Base-by-base conservation (phyloP, 331 rosid species). In the Rosa hybrid region DNA sequence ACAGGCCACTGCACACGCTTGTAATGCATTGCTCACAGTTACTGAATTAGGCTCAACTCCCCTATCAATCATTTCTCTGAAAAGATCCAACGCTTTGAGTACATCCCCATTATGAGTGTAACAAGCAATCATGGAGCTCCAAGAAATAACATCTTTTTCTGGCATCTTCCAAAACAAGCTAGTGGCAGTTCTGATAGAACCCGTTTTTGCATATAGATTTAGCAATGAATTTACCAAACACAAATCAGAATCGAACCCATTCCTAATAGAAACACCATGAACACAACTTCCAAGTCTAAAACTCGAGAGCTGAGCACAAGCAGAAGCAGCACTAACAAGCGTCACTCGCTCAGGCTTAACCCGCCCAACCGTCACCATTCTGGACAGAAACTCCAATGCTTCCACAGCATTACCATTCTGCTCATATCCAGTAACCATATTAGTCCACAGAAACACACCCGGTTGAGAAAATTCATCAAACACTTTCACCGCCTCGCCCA, bases 121-220 rank as follows among this genome's bases (percentile, higher is more conserved):
- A 78, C 94, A 94, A 2, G 94, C 92, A 72, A 92, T 77, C 90
- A 94, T 89, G 67, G 97, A 86, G 88, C 94, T 92, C 94, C 98
- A 92, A 38, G 98, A 89, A 83, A 94, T 68, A 27, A 94, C 76
- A 88, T 94, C 97, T 83, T 85, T 87, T 46, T 71, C 72, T 8
- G 78, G 77, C 89, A 94, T 90, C 81, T 70, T 83, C 82, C 71
- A 59, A 74, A 92, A 94, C 87, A 92, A 84, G 72, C 81, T 86
- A 69, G 80, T 72, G 10, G 96, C 97, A 80, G 20, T 79, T 81
- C 82, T 79, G 48, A 82, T 39, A 20, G 83, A 77, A 53, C 92
- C 88, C 2, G 87, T 82, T 82, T 90, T 90, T 41, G 90, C 86
- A 78, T 92, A 92, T 7, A 92, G 87, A 83, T 92, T 82, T 75